Evolutionary conservation across 805 yeast species (phyloP), one percentile per base, ranked within the genome.

Genomic region (Candida dajiaensis): DNA sequence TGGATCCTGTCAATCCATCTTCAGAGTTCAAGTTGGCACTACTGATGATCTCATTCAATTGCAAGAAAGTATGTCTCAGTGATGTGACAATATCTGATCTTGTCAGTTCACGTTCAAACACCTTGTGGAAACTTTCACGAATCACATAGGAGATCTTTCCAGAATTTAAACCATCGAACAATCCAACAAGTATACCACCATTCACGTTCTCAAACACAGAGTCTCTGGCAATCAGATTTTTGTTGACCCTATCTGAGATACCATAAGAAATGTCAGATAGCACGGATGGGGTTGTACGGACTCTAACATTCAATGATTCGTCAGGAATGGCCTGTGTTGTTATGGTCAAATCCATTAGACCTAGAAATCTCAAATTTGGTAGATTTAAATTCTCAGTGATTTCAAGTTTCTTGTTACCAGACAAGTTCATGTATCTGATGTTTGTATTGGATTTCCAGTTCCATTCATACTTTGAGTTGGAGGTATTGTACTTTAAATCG

Each of bases 391-490:
- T 86, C 11, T 81, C 85, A 59, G 83, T 85, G 57, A 94, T 90
- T 61, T 94, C 98, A 52, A 94, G 80, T 52, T 97, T 76, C 61
- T 85, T 85, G 62, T 94, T 94, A 35, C 97, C 97, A 0, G 97
- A 89, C 47, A 94, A 83, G 63, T 92, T 94, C 61, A 94, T 74
- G 57, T 85, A 89, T 54, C 74, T 80, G 64, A 94, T 71, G 38
- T 80, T 78, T 45, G 76, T 71, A 61, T 94, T 94, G 71, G 81
- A 82, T 56, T 85, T 82, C 99, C 99, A 94, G 66, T 89, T 94
- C 97, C 98, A 94, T 63, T 94, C 99, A 61, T 88, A 92, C 15
- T 94, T 95, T 77, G 89, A 87, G 64, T 94, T 94, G 3, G 94
- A 85, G 46, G 92, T 89, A 57, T 94, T 94, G 65, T 94, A 94